Base-by-base conservation (phyloP, 2,329 filamentous ascomycete species). In the Cladosporium sp. region DNA sequence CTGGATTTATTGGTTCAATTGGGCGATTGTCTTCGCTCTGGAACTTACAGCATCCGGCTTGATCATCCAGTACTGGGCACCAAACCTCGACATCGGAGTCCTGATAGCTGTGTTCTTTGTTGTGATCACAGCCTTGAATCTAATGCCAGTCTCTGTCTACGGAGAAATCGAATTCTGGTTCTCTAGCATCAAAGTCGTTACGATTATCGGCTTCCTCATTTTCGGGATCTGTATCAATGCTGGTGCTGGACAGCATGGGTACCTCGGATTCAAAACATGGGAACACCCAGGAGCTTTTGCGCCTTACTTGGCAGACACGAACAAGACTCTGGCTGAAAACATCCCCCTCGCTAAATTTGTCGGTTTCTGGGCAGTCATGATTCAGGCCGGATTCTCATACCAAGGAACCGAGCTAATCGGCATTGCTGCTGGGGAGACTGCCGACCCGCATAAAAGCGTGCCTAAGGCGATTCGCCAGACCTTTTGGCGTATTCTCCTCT, bases 251-350 rank as follows among this genome's bases (percentile, higher is more conserved):
- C 69, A 78, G 62, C 73, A 79, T 64, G 81, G 83, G 38, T 85
- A 87, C 67, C 79, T 87, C 25, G 85, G 86, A 28, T 84, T 82
- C 42, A 77, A 81, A 49, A 85, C 81, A 70, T 72, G 71, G 69
- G 59, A 64, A 42, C 57, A 65, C 19, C 69, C 70, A 20, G 70
- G 70, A 20, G 70, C 70, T 8, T 82, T 82, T 65, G 68, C 68
- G 8, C 64, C 66, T 8, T 70, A 70, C 57, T 25, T 58, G 8
- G 42, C 51, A 17, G 51, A 55, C 17, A 17, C 51, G 12, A 55
- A 28, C 19, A n/a, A 51, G 49, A 51, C 49, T 28, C 20, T 51
- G 12, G 49, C 49, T 2, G 19, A 51, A 14, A 68, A 67, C 30
- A 52, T 60, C 1, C 62, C 68, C 11, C 62, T 71, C 5, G 70